phyloP scores from a whole-genome alignment of 2,329 filamentous ascomycete species.

The Xylariaceae sp. region DNA sequence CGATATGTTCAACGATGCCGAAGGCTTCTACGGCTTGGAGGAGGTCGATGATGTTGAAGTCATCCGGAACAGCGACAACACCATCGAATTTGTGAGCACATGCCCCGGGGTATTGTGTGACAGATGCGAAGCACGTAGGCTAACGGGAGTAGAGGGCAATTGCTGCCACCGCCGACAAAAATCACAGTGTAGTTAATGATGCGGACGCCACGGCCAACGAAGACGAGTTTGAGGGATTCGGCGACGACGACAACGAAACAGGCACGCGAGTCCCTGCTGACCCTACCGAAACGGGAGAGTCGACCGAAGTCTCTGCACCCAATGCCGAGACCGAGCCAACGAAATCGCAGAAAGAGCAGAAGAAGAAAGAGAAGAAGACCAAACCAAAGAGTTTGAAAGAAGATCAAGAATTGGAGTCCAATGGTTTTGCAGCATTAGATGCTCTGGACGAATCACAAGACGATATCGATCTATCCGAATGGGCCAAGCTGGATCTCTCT shows the following conservation, averaged over 20 bases:
- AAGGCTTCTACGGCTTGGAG: conserved; percentile 88
- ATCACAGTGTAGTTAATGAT: conserved; percentile 7
- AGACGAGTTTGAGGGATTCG: conserved; percentile 63
- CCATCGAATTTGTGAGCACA: conserved; percentile 53
- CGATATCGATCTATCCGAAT: conserved; percentile 72
- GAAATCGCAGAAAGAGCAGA: conserved; percentile 22
- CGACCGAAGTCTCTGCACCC: conserved; percentile 19
- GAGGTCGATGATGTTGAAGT: conserved; percentile 90
- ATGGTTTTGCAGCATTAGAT: conserved; percentile 56
- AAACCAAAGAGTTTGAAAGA: conserved; percentile 33
- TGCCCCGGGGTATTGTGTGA: neutral
- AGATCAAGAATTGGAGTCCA: conserved; percentile 42
- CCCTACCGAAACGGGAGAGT: conserved; percentile 19
- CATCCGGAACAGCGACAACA: conserved; percentile 59
- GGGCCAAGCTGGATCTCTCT: conserved; percentile 73
- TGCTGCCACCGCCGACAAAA: conserved; percentile 11
- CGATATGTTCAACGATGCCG: conserved; percentile 81
- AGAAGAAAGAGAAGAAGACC: conserved; percentile 12
- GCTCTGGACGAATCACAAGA: conserved; percentile 53
- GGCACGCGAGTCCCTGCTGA: conserved; percentile 14
- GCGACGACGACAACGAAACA: conserved; percentile 50
- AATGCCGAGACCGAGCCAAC: conserved; percentile 20
- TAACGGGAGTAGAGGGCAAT: conserved; percentile 24
- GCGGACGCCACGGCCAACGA: conserved; percentile 15
- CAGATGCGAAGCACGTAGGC: neutral